Conservation (phyloP, 768 basidiomycete genomes). For the Hygrophorus pudorinus region DNA sequence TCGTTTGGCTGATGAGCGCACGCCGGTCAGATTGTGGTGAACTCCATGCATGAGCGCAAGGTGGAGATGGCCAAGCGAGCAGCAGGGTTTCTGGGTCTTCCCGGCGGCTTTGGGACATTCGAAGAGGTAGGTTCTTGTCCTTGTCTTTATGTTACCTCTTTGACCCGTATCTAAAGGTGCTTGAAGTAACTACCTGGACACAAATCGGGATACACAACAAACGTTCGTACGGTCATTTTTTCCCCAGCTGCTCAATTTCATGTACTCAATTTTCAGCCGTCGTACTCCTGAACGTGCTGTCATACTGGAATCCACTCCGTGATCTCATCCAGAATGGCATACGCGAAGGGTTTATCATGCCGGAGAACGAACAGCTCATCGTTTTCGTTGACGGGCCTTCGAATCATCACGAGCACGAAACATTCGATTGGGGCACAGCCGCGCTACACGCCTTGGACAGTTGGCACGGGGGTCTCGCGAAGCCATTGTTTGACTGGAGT, state of each 20-base stretch:
- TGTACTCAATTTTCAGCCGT: slow-evolving; percentile 41
- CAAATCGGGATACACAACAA: slow-evolving; percentile 83
- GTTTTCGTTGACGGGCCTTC: slow-evolving; percentile 69
- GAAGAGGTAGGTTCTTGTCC: slow-evolving; percentile 59
- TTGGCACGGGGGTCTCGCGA: slow-evolving; percentile 35
- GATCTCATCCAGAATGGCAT: slow-evolving; percentile 60
- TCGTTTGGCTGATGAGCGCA: slow-evolving; percentile 8
- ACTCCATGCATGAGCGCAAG: slow-evolving; percentile 86
- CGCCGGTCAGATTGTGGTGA: slow-evolving; percentile 51
- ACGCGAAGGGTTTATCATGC: slow-evolving; percentile 64
- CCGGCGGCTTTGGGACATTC: slow-evolving; percentile 92
- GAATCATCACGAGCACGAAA: slow-evolving; percentile 38
- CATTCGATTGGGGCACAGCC: slow-evolving; percentile 72
- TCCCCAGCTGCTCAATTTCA: neutral
- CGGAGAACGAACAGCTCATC: slow-evolving; percentile 50
- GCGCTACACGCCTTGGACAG: slow-evolving; percentile 50
- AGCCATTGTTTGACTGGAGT: slow-evolving; percentile 41
- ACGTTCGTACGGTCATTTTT: slow-evolving; percentile 31
- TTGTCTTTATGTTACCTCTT: neutral
- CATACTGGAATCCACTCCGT: slow-evolving; percentile 78
- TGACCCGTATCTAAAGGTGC: slow-evolving; percentile 33
- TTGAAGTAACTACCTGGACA: slow-evolving; percentile 93
- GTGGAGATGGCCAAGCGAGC: slow-evolving; percentile 80
- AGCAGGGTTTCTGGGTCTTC: slow-evolving; percentile 77
- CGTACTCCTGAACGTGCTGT: slow-evolving; percentile 75